phyloP scores from a whole-genome alignment of 2,329 filamentous ascomycete species.

The Chalaropsis ovoidea region DNA sequence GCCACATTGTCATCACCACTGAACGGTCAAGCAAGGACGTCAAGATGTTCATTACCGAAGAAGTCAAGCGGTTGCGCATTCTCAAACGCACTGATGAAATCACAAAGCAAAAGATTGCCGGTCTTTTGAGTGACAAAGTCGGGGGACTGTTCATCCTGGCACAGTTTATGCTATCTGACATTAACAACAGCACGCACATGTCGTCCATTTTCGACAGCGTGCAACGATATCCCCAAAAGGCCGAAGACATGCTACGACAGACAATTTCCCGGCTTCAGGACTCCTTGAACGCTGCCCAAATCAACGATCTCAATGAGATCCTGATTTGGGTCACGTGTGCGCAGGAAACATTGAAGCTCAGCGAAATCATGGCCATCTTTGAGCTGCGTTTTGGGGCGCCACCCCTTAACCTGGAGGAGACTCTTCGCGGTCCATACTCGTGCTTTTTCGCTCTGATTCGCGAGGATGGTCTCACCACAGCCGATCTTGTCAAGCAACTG shows the following conservation, averaged over 20 bases:
- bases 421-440: constrained; percentile 37
- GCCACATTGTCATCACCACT: constrained; percentile 36
- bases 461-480: constrained; percentile 37
- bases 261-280: constrained; percentile 37
- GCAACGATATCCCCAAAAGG: constrained; percentile 37
- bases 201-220: constrained; percentile 39
- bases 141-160: constrained; percentile 42
- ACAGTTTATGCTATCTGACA: constrained; percentile 43
- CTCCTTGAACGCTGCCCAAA: constrained; percentile 35
- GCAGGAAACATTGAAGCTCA: constrained; percentile 36
- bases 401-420: constrained; percentile 36
- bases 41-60: constrained; percentile 35
- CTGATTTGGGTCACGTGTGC: constrained; percentile 40
- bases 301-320: constrained; percentile 39
- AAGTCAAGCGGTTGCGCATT: constrained; percentile 35
- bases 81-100: constrained; percentile 32
- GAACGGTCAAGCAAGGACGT: constrained; percentile 39
- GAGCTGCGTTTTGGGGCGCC: constrained; percentile 37
- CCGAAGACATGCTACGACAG: constrained; percentile 36
- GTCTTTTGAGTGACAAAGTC: constrained; percentile 36
- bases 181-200: constrained; percentile 38
- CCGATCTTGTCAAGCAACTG: constrained; percentile 35
- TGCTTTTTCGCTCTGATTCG: constrained; percentile 40
- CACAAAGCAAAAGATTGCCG: constrained; percentile 35
- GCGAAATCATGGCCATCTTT: constrained; percentile 38